Conservation (phyloP, 306 rosid species). For the Dalbergia cochinchinensis region DNA sequence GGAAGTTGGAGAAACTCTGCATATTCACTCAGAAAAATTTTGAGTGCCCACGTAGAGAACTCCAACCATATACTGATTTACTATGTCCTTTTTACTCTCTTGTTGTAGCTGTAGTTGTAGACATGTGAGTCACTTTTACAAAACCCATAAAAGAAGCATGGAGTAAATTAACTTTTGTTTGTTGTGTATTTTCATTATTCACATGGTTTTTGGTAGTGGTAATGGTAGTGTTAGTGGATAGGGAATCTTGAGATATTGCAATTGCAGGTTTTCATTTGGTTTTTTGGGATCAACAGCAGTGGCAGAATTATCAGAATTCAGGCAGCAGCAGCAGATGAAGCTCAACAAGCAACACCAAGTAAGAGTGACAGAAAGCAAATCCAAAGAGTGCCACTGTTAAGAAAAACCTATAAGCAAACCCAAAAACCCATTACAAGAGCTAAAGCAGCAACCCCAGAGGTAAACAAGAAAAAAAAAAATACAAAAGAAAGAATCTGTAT, state of each 20-base stretch:
- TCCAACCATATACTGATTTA: conserved; percentile 41
- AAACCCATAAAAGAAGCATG: conserved; percentile 39
- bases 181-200: conserved; percentile 1
- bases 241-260: conserved; percentile 57
- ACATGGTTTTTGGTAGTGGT: conserved; percentile 41
- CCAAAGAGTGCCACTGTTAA: conserved; percentile 24
- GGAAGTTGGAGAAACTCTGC: conserved; percentile 25
- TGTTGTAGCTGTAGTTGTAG: conserved; percentile 36
- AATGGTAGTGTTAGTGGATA: conserved; percentile 48
- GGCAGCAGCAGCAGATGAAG: conserved; percentile 37
- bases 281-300: conserved; percentile 54
- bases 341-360: conserved; percentile 41
- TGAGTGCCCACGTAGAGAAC: conserved; percentile 35
- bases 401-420: conserved; percentile 40
- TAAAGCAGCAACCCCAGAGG: conserved; percentile 16
- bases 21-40: conserved; percentile 24
- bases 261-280: conserved; percentile 53
- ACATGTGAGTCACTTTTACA: conserved; percentile 36
- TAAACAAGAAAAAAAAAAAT: conserved; percentile 9
- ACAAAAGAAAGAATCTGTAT: conserved; percentile 55
- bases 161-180: conserved; percentile 41
- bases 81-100: conserved; percentile 45
- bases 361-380: conserved; percentile 31
- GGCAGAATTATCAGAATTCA: conserved; percentile 41
- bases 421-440: conserved; percentile 33